Evolutionary conservation across 495 filamentous ascomycete genomes (phyloP), one percentile per base, ranked within the genome.

Genomic region (Xylaria scruposa): DNA sequence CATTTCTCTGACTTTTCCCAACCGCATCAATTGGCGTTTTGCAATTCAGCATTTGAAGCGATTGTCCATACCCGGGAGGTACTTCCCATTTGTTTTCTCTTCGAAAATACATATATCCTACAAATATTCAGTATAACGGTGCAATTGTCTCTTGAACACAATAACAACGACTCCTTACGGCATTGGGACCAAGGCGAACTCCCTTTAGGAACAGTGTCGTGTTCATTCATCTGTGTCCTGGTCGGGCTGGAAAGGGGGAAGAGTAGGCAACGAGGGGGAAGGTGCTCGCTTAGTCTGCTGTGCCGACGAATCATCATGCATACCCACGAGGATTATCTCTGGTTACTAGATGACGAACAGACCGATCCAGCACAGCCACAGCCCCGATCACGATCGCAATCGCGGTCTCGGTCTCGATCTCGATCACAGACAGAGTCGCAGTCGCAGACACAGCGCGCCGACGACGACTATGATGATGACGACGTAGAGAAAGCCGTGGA

Each of bases 241-340:
- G 15, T 3, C 19, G 13, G 59, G 38, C 31, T 26, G 40, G 56
- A 51, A 26, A 58, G 44, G 67, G 53, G 66, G 36, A 70, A 42
- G 58, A 62, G 58, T 51, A 38, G 58, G 58, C 13, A 62, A 42
- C 31, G 29, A 62, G 29, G 44, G 46, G 58, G 68, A 53, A 54
- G 40, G 29, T 21, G 24, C 9, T 60, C 21, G 46, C 31, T 17
- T 7, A 7, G 26, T 40, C 33, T 44, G 59, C 40, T 33, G n/a
- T 8, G 21, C 21, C 24, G 44, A 29, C 40, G 15, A 56, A 15
- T 8, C 56, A 49, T 24, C 68, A 71, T 67, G 61, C 74, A 74
- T 5, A 85, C 83, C 36, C 83, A 85, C 67, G 80, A 84, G 42
- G 80, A 82, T 72, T 75, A 72, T 1, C 75, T 77, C 6, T 77